Conservation (phyloP, 768 basidiomycete genomes). For the Candolleomyces aberdarensis region DNA sequence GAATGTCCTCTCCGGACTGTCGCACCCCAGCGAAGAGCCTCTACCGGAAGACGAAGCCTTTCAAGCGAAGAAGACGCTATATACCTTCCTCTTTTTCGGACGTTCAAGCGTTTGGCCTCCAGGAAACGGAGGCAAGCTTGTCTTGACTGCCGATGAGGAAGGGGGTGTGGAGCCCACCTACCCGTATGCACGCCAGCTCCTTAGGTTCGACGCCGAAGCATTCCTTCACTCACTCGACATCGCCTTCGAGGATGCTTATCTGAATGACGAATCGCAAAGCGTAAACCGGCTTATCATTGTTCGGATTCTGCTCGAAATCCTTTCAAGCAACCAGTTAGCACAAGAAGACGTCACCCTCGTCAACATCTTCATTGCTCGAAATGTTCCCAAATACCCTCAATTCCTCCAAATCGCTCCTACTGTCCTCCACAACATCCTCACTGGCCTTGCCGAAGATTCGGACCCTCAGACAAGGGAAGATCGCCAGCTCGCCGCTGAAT, state of each 20-base stretch:
- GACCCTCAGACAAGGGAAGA: constrained; percentile 86
- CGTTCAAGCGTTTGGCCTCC: constrained; percentile 76
- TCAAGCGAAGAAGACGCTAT: constrained; percentile 70
- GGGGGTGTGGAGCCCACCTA: constrained; percentile 80
- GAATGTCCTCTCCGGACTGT: constrained; percentile 73
- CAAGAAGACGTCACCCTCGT: constrained; percentile 75
- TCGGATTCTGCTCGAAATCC: constrained; percentile 79
- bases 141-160: constrained; percentile 74
- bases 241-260: constrained; percentile 89
- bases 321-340: constrained; percentile 51
- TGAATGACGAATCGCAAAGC: constrained; percentile 69
- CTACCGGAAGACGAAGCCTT: constrained; percentile 62
- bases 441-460: constrained; percentile 70
- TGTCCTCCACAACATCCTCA: constrained; percentile 70
- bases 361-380: constrained; percentile 94
- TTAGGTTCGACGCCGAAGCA: constrained; percentile 90
- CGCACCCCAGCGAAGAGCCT: constrained; percentile 82
- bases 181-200: constrained; percentile 80
- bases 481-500: constrained; percentile 92
- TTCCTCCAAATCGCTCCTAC: constrained; percentile 68
- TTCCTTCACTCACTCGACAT: constrained; percentile 92
- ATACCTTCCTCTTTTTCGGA: constrained; percentile 82
- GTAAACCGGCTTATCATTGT: constrained; percentile 80
- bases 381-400: constrained; percentile 95
- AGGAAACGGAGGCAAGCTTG: constrained; percentile 65